Conservation (phyloP, 2,329 filamentous ascomycete species). For the Fusarium ramigenum region DNA sequence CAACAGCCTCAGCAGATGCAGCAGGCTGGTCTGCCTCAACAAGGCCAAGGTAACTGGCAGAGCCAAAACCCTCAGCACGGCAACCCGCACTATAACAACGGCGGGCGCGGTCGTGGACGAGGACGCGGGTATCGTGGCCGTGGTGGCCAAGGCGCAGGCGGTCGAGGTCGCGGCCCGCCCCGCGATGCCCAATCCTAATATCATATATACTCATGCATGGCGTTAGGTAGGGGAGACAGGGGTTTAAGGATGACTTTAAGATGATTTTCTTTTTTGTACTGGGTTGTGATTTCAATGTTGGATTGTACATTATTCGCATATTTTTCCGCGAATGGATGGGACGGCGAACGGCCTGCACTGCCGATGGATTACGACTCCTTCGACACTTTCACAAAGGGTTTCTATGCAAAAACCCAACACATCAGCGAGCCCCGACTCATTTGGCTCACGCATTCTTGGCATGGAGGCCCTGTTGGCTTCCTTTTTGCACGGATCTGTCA, state of each 20-base stretch:
- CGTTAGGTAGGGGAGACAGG: slow-evolving; percentile 40
- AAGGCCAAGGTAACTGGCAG: slow-evolving; percentile 55
- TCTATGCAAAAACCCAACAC: slow-evolving; percentile 13
- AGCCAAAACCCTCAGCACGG: slow-evolving; percentile 50
- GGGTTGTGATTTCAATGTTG: slow-evolving; percentile 48
- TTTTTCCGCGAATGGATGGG: slow-evolving; percentile 50
- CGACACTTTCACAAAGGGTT: slow-evolving; percentile 33
- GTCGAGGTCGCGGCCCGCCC: slow-evolving; percentile 50
- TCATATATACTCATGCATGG: slow-evolving; percentile 41
- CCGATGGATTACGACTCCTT: slow-evolving; percentile 44
- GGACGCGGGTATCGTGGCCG: slow-evolving; percentile 53
- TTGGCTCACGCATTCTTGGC: slow-evolving; percentile 25
- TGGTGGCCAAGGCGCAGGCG: slow-evolving; percentile 47
- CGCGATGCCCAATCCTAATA: slow-evolving; percentile 50
- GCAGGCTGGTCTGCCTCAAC: slow-evolving; percentile 46
- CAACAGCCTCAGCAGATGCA: slow-evolving; percentile 44
- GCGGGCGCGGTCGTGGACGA: slow-evolving; percentile 51
- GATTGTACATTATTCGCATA: slow-evolving; percentile 56
- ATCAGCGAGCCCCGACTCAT: slow-evolving; percentile 32
- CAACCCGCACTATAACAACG: slow-evolving; percentile 46
- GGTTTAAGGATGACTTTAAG: slow-evolving; percentile 38
- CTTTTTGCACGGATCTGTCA: slow-evolving; percentile 40
- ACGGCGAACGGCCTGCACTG: slow-evolving; percentile 47
- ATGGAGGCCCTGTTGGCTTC: slow-evolving; percentile 31
- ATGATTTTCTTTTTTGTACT: slow-evolving; percentile 43